phyloP scores from a whole-genome alignment of 2,329 filamentous ascomycete species.

The Arthroderma uncinatum region DNA sequence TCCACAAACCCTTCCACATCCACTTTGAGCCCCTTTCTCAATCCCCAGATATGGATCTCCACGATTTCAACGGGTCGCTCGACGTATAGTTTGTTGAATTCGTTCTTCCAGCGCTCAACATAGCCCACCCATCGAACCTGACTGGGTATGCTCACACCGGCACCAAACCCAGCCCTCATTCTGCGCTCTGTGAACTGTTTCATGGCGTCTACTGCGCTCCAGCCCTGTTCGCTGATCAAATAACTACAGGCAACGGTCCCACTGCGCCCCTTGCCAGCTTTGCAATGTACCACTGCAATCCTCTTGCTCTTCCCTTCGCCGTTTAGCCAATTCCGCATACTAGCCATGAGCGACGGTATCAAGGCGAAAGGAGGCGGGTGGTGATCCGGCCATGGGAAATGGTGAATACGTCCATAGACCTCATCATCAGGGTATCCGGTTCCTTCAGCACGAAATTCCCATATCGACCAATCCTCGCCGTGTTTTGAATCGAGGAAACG shows the following conservation, averaged over 20 bases:
- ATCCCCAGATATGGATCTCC: constrained; percentile 81
- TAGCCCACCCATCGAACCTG: constrained; percentile 82
- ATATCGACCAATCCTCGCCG: constrained; percentile 77
- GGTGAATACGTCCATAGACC: constrained; percentile 72
- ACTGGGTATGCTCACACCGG: constrained; percentile 84
- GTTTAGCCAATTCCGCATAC: constrained; percentile 80
- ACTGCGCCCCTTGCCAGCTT: constrained; percentile 88
- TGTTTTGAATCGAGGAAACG: constrained; percentile 80
- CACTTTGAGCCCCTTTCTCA: constrained; percentile 79
- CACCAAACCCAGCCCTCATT: constrained; percentile 81
- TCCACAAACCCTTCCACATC: constrained; percentile 74
- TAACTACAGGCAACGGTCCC: constrained; percentile 83
- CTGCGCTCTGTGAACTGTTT: constrained; percentile 64
- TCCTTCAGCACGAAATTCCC: constrained; percentile 94
- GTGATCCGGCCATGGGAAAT: constrained; percentile 95
- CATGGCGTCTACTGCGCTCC: constrained; percentile 53
- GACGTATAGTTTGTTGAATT: constrained; percentile 61
- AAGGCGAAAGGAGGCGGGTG: constrained; percentile 88
- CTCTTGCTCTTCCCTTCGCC: constrained; percentile 37
- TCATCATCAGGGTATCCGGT: constrained; percentile 88
- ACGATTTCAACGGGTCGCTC: constrained; percentile 74
- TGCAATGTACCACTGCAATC: constrained; percentile 90
- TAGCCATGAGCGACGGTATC: constrained; percentile 77
- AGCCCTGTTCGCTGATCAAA: constrained; percentile 74
- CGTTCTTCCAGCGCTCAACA: constrained; percentile 72